Percentiles rank a stretch among this genome's conserved stretches.
phyloP scores from a whole-genome alignment of 2,329 filamentous ascomycete genomes.

The Mollisiaceae sp. region DNA sequence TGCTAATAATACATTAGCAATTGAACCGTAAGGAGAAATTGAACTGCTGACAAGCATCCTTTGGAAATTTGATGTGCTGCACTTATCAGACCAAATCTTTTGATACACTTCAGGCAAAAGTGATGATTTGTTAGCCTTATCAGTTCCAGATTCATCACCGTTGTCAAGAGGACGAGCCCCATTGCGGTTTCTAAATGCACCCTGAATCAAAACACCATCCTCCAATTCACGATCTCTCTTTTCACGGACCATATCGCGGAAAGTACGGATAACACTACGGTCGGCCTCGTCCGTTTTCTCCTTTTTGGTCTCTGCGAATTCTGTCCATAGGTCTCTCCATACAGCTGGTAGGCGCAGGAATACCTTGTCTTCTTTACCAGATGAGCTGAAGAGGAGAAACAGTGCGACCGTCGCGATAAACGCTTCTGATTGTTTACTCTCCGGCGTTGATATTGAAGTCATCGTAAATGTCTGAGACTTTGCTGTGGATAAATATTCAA shows the following conservation, averaged over 20 bases:
- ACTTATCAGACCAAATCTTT: conserved; percentile 65
- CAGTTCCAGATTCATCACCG: conserved; percentile 49
- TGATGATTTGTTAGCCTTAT: conserved; percentile 42
- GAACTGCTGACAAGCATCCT: conserved; percentile 69
- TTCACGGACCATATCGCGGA: conserved; percentile 73
- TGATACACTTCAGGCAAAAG: conserved; percentile 51
- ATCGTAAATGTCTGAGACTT: conserved; percentile 73
- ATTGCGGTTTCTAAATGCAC: conserved; percentile 72
- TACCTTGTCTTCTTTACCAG: conserved; percentile 83
- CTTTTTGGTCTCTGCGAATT: conserved; percentile 75
- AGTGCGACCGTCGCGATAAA: conserved; percentile 83
- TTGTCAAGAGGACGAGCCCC: conserved; percentile 53
- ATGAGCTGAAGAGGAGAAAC: conserved; percentile 80
- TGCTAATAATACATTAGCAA: conserved; percentile 45
- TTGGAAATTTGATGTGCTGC: conserved; percentile 66
- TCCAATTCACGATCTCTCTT: conserved; percentile 72
- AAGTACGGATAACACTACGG: conserved; percentile 67
- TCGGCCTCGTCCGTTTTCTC: conserved; percentile 72
- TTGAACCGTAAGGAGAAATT: neutral
- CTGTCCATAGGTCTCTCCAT: conserved; percentile 87
- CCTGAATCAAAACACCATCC: conserved; percentile 76
- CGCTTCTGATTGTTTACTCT: conserved; percentile 81
- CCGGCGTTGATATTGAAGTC: conserved; percentile 73
- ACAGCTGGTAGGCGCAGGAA: conserved; percentile 76
- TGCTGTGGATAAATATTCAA: conserved; percentile 45